Evolutionary conservation across 2,329 filamentous ascomycete species (phyloP).

Genomic region (Colletotrichum echinochloae): DNA sequence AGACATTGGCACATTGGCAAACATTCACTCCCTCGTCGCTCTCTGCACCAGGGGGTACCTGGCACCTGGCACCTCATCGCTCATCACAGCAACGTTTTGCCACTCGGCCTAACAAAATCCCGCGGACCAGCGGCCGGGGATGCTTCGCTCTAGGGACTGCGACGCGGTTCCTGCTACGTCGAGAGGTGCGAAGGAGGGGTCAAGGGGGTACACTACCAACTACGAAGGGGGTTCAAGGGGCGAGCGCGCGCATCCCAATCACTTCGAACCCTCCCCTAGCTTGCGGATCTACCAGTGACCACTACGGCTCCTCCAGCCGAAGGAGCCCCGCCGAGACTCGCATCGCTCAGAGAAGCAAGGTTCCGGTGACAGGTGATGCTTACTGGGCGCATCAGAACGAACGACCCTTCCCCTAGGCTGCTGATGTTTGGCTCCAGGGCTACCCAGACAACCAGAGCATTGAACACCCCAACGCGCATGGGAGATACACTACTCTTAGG

Average conservation of each 20-base stretch:
- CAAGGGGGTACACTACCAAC: too few species aligned
- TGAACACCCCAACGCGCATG: neutral
- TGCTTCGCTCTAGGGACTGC: neutral
- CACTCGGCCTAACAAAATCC: neutral
- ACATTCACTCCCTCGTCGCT: neutral
- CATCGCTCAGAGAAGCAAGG: neutral
- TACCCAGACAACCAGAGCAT: too few species aligned
- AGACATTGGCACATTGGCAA: neutral
- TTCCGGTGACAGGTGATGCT: neutral
- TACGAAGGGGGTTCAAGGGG: too few species aligned
- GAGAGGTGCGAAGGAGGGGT: neutral
- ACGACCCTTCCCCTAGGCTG: neutral
- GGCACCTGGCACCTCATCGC: neutral
- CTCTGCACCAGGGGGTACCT: neutral
- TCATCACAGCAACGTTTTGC: neutral
- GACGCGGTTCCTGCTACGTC: slow-evolving; percentile 2
- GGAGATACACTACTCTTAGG: too few species aligned
- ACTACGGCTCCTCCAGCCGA: slow-evolving; percentile 18
- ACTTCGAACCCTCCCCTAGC: slow-evolving; percentile 21
- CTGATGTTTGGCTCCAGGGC: neutral
- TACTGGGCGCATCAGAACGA: neutral
- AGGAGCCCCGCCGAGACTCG: neutral
- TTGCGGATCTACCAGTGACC: neutral
- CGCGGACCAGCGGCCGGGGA: neutral
- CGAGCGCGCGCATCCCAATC: slow-evolving; percentile 15